Base-by-base conservation (phyloP, 352 stramenopile species). In the Globisporangium megalacanthum region DNA sequence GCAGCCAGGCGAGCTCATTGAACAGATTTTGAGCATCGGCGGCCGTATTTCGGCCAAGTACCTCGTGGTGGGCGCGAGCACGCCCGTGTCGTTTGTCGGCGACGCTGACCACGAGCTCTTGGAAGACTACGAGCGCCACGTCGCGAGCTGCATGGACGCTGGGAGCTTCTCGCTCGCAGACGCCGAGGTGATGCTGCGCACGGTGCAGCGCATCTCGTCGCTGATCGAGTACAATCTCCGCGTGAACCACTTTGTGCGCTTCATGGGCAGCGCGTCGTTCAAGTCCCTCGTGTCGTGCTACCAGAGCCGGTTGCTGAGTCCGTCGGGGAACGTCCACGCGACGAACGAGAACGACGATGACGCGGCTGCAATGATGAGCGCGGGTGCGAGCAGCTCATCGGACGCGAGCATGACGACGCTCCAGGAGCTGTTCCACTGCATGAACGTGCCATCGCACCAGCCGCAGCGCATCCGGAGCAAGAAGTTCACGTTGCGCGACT, bases 181-280 rank as follows among this genome's bases (percentile, higher is more conserved):
- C 49, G 80, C 80, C 17, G 78, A 88, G 35, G 67, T 75, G 33
- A 62, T 91, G 65, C 64, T 84, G 4, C 68, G 65, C 50, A 85
- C 73, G 1, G 72, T 89, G 8, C 56, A 81, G 36, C 72, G 73
- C 35, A 80, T 92, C 22, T 70, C 78, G 51, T 41, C 10, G 8
- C 68, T 82, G 7, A 83, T 94, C 58, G 82, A 94, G 58, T 74
- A 85, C 45, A 74, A 91, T 31, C 70, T 94, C 35, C 82, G 86
- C 44, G 80, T 94, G 46, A 92, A 94, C 62, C 80, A 94, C 53
- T 94, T 94, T 61, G 82, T 94, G 35, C 79, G 84, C 6, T 94
- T 94, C 55, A 92, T 94, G 78, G 70, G 72, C 33, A 92, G 81
- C 49, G 72, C 83, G 19, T 89, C 78, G 37, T 92, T 94, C 65